A percentile compares a stretch with the other conserved stretches of the same genome.
Conservation (phyloP, 2,329 filamentous ascomycete species). For the Claviceps pazoutovae region DNA sequence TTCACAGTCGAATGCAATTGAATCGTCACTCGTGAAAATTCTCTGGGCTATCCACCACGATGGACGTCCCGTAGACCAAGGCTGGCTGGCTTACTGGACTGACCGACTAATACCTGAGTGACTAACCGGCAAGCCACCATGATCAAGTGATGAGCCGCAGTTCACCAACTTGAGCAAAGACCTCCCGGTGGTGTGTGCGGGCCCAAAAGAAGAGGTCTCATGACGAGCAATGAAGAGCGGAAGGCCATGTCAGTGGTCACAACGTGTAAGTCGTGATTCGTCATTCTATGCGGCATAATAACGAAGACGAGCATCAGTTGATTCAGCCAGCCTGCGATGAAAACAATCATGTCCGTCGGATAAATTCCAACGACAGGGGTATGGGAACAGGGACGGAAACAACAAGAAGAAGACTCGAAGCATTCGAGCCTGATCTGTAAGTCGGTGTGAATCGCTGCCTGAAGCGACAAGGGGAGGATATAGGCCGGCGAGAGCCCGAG, state of each 20-base stretch:
- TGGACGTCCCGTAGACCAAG: too few relatives aligned
- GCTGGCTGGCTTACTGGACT: too few relatives aligned
- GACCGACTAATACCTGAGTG: too few relatives aligned
- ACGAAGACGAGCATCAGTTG: background rate
- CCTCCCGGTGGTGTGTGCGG: background rate
- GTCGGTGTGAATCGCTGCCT: background rate
- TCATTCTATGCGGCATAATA: background rate
- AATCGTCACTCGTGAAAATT: too few relatives aligned
- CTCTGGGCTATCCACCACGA: too few relatives aligned
- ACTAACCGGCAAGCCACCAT: too few relatives aligned
- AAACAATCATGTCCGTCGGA: too few relatives aligned
- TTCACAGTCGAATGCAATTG: too few relatives aligned
- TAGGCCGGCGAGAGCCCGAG: background rate
- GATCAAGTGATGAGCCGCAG: background rate
- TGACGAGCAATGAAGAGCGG: background rate
- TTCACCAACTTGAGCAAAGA: background rate
- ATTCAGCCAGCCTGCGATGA: background rate
- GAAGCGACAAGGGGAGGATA: background rate
- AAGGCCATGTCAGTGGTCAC: background rate
- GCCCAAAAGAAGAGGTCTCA: background rate
- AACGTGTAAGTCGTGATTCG: background rate
- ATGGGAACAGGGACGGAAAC: background rate
- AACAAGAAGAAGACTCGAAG: background rate
- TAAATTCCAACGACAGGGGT: too few relatives aligned
- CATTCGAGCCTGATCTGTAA: background rate